Base-by-base conservation (phyloP, 2,329 filamentous ascomycete genomes). In the Exophiala sideris region DNA sequence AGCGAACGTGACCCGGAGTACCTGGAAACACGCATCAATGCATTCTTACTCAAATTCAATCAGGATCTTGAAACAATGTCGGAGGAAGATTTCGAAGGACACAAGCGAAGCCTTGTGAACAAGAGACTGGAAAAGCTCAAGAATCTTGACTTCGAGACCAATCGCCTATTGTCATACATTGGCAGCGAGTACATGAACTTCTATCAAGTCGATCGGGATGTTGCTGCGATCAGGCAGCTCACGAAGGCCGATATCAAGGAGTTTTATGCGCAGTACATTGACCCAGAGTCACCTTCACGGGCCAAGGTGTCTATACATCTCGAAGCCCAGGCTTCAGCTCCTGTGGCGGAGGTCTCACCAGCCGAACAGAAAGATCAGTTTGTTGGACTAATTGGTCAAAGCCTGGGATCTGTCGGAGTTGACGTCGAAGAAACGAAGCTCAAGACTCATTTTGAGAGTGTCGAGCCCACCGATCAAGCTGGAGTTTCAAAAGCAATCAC, bases 51-150 rank as follows among this genome's bases (percentile, higher is more conserved):
- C 20, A 76, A 78, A 11, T 91, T 90, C 59, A 82, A 79, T 16
- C 75, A 81, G 40, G 84, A 76, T 2, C 71, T 97, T 20, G 77
- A 82, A 42, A 78, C 85, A 2, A 96, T 97, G 91, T 80, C 80
- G 2, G 85, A 92, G 1, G 76, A 83, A 1, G 89, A 92, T 8
- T 97, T 99, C 63, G 90, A 96, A 67, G 85, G 84, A 45, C 89
- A 97, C 74, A 96, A 96, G 76, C 82, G 88, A 63, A 95, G 91
- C 65, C 77, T 97, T 39, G 85, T 96, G 66, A 89, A 88, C 67
- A 91, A 91, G 73, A 79, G 89, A 12, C 76, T 95, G 18, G 91
- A 97, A 73, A 96, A 95, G 71, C 71, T 95, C 64, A 96, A 96
- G 79, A 97, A 96, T 62, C 76, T 99, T 44, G 82, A 86, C 56